These are phyloP conservation scores for Lathyrus aphaca DNA, from an alignment of 306 rosid species.

Conservation along the genomic window DNA sequence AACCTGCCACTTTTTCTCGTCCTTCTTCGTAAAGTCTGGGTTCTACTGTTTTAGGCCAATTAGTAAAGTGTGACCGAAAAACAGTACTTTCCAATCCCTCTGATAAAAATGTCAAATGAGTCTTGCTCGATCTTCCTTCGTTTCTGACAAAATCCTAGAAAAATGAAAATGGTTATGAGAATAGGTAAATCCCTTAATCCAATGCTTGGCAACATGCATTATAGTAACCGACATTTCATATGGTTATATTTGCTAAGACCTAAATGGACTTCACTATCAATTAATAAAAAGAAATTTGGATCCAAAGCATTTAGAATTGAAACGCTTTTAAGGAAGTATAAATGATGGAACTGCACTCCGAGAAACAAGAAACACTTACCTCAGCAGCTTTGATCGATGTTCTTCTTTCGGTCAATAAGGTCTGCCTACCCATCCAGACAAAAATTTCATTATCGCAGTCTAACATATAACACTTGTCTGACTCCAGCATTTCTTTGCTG, in stretches of 20 bases:
- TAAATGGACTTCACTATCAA: neutral
- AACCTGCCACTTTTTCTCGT: slow-evolving; percentile 97
- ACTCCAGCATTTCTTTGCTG: slow-evolving; percentile 73
- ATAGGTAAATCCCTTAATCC: slow-evolving; percentile 23
- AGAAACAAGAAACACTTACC: slow-evolving; percentile 55
- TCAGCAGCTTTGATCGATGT: slow-evolving; percentile 73
- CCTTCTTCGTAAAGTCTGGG: slow-evolving; percentile 89
- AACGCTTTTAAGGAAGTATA: neutral
- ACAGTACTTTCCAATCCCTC: slow-evolving; percentile 84
- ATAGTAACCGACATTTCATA: neutral
- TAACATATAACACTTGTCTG: slow-evolving; percentile 88
- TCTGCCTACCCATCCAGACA: slow-evolving; percentile 94
- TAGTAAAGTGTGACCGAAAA: slow-evolving; percentile 66
- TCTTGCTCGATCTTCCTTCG: slow-evolving; percentile 71
- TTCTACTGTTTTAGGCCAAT: slow-evolving; percentile 84
- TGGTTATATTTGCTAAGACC: neutral
- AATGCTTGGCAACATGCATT: slow-evolving; percentile 30
- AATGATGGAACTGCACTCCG: neutral
- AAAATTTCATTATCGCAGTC: slow-evolving; percentile 79
- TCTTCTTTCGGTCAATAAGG: slow-evolving; percentile 80
- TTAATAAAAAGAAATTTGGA: neutral
- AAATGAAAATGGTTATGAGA: slow-evolving; percentile 36
- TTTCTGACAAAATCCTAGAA: slow-evolving; percentile 80
- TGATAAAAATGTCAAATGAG: slow-evolving; percentile 71
- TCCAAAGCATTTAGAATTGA: neutral